Conservation (phyloP, 148 eudicot species). For the Agrostemma githago region DNA sequence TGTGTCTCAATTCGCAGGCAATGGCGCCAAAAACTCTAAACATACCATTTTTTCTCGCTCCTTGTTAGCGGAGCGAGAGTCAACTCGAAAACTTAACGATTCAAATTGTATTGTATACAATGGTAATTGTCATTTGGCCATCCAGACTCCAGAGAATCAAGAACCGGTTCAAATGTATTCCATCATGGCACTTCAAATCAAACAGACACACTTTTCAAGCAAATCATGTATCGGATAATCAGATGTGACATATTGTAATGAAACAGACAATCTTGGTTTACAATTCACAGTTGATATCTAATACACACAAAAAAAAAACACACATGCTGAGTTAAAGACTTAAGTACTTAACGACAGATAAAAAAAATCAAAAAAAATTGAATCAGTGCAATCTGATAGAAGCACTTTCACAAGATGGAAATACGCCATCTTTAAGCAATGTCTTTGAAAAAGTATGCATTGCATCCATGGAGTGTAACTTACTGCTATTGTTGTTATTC, state of each 20-base stretch:
- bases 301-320: too few species aligned
- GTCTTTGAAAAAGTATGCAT: neutral
- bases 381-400: neutral
- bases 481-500: neutral
- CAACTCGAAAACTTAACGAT: neutral
- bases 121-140: neutral
- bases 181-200: neutral
- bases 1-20: too few species aligned
- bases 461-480: neutral
- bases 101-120: too few species aligned
- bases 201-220: neutral
- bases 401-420: neutral
- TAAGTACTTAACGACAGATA: neutral
- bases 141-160: neutral
- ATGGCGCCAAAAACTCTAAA: too few species aligned
- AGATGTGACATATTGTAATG: neutral
- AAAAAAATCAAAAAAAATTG: neutral
- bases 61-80: too few species aligned
- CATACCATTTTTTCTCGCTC: too few species aligned
- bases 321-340: neutral
- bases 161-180: neutral
- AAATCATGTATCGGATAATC: neutral
- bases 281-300: too few species aligned
- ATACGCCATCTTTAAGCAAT: neutral
- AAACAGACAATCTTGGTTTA: too few species aligned